Conservation (phyloP, 2,329 filamentous ascomycete genomes). For the Cercospora zeina region DNA sequence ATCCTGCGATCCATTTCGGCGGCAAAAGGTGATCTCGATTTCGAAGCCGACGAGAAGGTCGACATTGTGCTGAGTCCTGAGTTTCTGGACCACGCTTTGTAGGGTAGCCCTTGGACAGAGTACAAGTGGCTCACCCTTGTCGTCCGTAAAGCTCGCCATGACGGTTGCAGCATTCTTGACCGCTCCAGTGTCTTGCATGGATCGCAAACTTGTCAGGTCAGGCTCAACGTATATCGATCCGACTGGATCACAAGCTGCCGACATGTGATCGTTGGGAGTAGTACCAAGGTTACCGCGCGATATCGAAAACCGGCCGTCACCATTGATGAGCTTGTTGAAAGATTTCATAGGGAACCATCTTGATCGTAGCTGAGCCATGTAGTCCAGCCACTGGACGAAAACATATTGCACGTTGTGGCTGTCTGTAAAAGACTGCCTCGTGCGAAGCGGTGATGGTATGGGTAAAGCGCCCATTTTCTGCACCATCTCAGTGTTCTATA, state of each 20-base stretch:
- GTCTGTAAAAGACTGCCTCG: neutral
- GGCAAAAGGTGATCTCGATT: slow-evolving; percentile 73
- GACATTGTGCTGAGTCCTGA: slow-evolving; percentile 55
- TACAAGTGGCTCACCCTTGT: slow-evolving; percentile 52
- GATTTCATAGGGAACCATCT: slow-evolving; percentile 64
- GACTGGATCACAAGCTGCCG: slow-evolving; percentile 56
- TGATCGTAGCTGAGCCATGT: slow-evolving; percentile 67
- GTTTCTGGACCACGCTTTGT: slow-evolving; percentile 53
- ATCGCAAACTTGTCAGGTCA: slow-evolving; percentile 63
- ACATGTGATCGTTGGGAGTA: slow-evolving; percentile 64
- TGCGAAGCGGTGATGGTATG: neutral
- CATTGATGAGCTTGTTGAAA: slow-evolving; percentile 43
- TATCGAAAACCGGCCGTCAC: slow-evolving; percentile 54
- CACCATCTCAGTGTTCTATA: neutral
- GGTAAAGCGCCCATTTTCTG: neutral
- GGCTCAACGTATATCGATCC: slow-evolving; percentile 69
- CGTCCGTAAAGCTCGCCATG: slow-evolving; percentile 64
- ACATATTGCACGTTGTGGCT: slow-evolving; percentile 55
- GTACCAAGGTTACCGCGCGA: slow-evolving; percentile 65
- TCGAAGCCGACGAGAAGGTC: slow-evolving; percentile 74
- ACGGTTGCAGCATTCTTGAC: slow-evolving; percentile 60
- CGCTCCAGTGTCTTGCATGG: slow-evolving; percentile 49
- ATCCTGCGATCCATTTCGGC: neutral
- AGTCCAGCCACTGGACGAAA: slow-evolving; percentile 75
- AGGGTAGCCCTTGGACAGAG: slow-evolving; percentile 61